Evolutionary conservation across 164 flowering plant species (phyloP), one percentile per base, ranked within the genome.

Genomic region (Dillenia turbinata): DNA sequence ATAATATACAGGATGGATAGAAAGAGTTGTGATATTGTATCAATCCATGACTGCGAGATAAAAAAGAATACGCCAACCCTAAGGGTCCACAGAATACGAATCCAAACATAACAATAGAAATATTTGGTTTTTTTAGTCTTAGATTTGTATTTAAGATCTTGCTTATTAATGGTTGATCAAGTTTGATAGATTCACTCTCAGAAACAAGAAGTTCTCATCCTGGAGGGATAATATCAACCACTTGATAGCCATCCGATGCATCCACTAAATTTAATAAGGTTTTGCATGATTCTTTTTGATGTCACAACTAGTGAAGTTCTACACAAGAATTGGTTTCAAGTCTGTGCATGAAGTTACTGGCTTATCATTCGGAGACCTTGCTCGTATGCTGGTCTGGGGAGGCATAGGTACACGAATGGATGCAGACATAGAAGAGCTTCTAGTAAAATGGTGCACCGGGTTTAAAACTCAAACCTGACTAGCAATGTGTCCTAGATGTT

Each of bases 361-460:
- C 47, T 76, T 84, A 12, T 81, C 84, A 5, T 33, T 85, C 2
- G 78, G 78, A 57, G 98, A 92, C 77, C 47, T 72, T 19, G 71
- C 75, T 7, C 83, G 85, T 73, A 77, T 86, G 96, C 58, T 92
- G 69, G 85, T 83, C 0, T 90, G 95, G 96, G 98, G 96, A 68
- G 96, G 96, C 10, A 71, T 74, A 10, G 96, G 98, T 10, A 88
- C 96, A 6, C 64, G 83, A 54, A 92, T 90, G 96, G 90, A 90
- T 68, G 96, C 96, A 40, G 61, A 73, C 50, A 57, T 87, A 12
- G 78, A 86, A 66, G 80, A 84, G 17, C 94, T 92, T 57, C 69
- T 88, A 44, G 11, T 78, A 6, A 86, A 84, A 72, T 92, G 98
- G 96, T 79, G 88, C 24, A 58, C 69, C 44, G 73, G 88, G 72